Evolutionary conservation across 2,329 filamentous ascomycete genomes (phyloP).

Genomic region (Arthroderma sp.): DNA sequence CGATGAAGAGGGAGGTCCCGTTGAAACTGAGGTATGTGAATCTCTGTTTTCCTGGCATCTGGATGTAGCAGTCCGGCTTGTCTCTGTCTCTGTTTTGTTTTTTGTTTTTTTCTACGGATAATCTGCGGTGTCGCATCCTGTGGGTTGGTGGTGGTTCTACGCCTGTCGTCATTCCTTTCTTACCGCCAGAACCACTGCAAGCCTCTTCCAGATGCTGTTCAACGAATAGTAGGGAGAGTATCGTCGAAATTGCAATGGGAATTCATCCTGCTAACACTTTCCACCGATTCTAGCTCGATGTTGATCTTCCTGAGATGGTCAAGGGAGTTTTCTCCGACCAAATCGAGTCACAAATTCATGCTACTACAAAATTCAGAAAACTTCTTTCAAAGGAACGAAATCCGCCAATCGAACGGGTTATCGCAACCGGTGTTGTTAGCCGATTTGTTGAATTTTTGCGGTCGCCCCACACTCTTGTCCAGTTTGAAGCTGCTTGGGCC

Average conservation of each 20-base stretch:
- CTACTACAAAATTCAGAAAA: conserved; percentile 97
- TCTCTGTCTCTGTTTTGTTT: background rate
- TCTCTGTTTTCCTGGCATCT: background rate
- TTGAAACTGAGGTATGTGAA: conserved; percentile 81
- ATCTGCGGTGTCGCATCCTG: no score
- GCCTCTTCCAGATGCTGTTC: no score
- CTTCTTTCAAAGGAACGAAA: conserved; percentile 97
- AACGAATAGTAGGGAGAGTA: no score
- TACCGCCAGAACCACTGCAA: no score
- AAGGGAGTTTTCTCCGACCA: conserved; percentile 96
- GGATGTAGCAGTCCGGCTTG: background rate
- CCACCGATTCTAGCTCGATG: conserved; percentile 58
- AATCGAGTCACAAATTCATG: conserved; percentile 93
- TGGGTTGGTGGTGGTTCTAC: no score
- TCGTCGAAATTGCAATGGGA: no score
- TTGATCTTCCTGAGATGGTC: conserved; percentile 97
- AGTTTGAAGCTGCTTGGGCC: conserved; percentile 98
- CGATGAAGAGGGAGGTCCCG: conserved; percentile 89
- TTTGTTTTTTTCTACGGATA: background rate
- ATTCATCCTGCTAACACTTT: background rate
- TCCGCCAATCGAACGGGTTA: conserved; percentile 96
- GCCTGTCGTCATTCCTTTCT: no score
- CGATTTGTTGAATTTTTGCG: conserved; percentile 97
- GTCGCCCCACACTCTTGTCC: conserved; percentile 92
- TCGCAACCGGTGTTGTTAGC: conserved; percentile 94